A percentile compares a stretch with the other conserved stretches of the same genome.
These are phyloP conservation scores for Didymella pomorum DNA, from an alignment of 2,329 filamentous ascomycete genomes.

Conservation along the genomic window DNA sequence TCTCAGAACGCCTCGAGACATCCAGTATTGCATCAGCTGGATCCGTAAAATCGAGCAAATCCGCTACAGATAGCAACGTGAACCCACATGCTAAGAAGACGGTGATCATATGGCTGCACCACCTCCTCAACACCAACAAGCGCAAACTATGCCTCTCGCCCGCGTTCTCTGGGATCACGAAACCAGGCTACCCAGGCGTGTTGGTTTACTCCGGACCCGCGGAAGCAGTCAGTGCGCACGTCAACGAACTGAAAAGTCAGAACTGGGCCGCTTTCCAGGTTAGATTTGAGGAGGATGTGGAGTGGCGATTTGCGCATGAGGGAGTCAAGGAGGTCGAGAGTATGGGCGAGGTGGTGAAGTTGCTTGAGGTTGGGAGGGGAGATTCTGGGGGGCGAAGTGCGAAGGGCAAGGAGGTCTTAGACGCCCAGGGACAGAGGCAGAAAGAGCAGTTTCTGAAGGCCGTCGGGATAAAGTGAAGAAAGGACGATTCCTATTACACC, in stretches of 20 bases:
- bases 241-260: slow-evolving; percentile 52
- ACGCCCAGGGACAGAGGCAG: slow-evolving; percentile 7
- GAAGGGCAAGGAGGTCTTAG: neutral
- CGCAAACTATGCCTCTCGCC: slow-evolving; percentile 55
- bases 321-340: slow-evolving; percentile 55
- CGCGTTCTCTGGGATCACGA: slow-evolving; percentile 53
- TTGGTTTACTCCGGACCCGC: slow-evolving; percentile 54
- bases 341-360: slow-evolving; percentile 55
- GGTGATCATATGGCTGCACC: slow-evolving; percentile 57
- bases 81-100: slow-evolving; percentile 36
- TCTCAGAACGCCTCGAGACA: slow-evolving; percentile 12
- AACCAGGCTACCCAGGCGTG: slow-evolving; percentile 58
- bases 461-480: slow-evolving; percentile 43
- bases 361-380: slow-evolving; percentile 34
- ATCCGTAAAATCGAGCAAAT: neutral
- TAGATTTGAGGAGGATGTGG: slow-evolving; percentile 49
- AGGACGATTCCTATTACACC: no score
- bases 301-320: slow-evolving; percentile 51
- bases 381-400: slow-evolving; percentile 1
- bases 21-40: slow-evolving; percentile 1
- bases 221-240: slow-evolving; percentile 51
- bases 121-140: slow-evolving; percentile 57
- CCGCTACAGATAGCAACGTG: slow-evolving; percentile 20
- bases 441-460: slow-evolving; percentile 46
- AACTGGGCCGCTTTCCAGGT: slow-evolving; percentile 59